phyloP scores from a whole-genome alignment of 2,329 filamentous ascomycete genomes.

The Ceratocystis diversiconidia region DNA sequence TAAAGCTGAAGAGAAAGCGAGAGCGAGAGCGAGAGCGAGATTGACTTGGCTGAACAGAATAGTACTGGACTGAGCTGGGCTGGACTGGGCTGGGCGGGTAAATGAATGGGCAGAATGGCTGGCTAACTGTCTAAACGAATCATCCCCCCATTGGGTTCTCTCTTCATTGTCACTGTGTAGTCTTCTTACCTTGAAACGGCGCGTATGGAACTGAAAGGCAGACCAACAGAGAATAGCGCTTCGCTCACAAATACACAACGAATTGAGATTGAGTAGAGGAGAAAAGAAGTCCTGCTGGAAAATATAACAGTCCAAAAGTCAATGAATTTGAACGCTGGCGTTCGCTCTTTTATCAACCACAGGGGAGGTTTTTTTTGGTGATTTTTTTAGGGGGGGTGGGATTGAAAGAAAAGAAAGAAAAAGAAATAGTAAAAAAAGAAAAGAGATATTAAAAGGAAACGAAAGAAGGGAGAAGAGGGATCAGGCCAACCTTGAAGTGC shows the following conservation, averaged over 20 bases:
- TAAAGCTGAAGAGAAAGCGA: neutral
- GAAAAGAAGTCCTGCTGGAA: slow-evolving; percentile 13
- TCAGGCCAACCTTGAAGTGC: neutral
- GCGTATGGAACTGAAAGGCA: slow-evolving; percentile 17
- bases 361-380: slow-evolving; percentile 6
- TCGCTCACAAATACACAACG: slow-evolving; percentile 15
- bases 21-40: neutral
- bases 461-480: neutral
- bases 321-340: slow-evolving; percentile 6
- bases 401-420: neutral
- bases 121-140: neutral
- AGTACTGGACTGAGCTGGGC: neutral
- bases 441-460: neutral
- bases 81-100: neutral
- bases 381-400: neutral
- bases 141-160: too few relatives aligned
- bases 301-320: slow-evolving; percentile 14
- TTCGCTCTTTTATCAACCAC: slow-evolving; percentile 10
- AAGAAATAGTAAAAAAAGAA: neutral
- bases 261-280: slow-evolving; percentile 9
- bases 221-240: slow-evolving; percentile 17
- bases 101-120: too few relatives aligned
- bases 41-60: neutral
- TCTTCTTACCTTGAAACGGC: slow-evolving; percentile 11
- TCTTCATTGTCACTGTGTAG: neutral